A percentile compares a stretch with the other conserved stretches of the same genome.
phyloP scores from a whole-genome alignment of 2,329 filamentous ascomycete genomes.

The Cryphonectria nitschkei region DNA sequence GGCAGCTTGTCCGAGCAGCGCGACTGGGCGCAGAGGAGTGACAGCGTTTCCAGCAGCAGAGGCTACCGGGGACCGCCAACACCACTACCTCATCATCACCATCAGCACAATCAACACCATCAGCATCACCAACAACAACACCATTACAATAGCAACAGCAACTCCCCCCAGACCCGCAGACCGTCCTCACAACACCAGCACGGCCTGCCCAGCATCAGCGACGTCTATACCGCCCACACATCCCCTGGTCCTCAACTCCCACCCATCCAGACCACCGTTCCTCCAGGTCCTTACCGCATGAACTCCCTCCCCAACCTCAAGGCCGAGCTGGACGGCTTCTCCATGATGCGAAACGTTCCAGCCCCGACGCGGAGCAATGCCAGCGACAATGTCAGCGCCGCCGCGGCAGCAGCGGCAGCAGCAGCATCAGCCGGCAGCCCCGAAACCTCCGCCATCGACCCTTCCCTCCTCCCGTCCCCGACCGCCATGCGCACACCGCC shows the following conservation, averaged over 20 bases:
- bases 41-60: constrained; percentile 33
- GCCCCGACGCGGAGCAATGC: constrained; percentile 43
- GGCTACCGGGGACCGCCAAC: neutral
- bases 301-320: constrained; percentile 39
- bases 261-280: constrained; percentile 36
- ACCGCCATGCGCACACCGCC: constrained; percentile 38
- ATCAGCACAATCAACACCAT: constrained; percentile 29
- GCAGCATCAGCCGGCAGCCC: constrained; percentile 26
- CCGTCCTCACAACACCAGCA: constrained; percentile 17
- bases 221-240: constrained; percentile 43
- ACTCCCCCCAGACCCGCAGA: constrained; percentile 22
- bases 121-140: neutral
- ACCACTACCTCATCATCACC: neutral
- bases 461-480: constrained; percentile 50
- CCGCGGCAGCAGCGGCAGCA: constrained; percentile 28
- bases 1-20: constrained; percentile 31
- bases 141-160: constrained; percentile 2
- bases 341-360: constrained; percentile 46
- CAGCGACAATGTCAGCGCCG: constrained; percentile 38
- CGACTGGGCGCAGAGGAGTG: constrained; percentile 39
- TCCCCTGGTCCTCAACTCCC: constrained; percentile 47
- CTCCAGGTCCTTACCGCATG: constrained; percentile 34
- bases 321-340: constrained; percentile 44
- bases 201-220: constrained; percentile 25
- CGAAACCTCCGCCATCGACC: constrained; percentile 45